Conservation (phyloP, 495 filamentous ascomycete species). For the Neohortaea acidophila region DNA sequence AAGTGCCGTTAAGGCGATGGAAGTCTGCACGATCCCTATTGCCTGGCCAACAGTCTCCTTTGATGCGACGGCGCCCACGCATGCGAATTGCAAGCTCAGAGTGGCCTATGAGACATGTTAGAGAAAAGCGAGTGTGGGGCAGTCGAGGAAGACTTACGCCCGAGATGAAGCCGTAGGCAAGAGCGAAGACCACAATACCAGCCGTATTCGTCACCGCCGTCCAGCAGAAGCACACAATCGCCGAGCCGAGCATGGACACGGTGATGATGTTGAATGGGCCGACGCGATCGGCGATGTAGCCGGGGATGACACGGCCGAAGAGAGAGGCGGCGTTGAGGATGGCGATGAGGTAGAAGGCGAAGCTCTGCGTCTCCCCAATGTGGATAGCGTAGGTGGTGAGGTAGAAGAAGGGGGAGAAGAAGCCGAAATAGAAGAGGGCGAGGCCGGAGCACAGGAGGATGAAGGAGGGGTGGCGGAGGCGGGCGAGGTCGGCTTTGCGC, state of each 20-base stretch:
- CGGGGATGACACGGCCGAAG: conserved; percentile 42
- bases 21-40: conserved; percentile 3
- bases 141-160: conserved; percentile 17
- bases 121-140: not conserved
- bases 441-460: conserved; percentile 15
- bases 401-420: conserved; percentile 44
- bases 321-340: conserved; percentile 30
- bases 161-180: conserved; percentile 27
- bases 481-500: too few relatives aligned
- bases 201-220: conserved; percentile 25
- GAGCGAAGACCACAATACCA: conserved; percentile 28
- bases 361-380: conserved; percentile 31
- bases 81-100: conserved; percentile 13
- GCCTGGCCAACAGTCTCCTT: conserved; percentile 5
- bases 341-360: conserved; percentile 31
- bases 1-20: conserved; percentile 5
- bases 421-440: conserved; percentile 29
- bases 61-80: conserved; percentile 4
- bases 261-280: conserved; percentile 37
- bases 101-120: conserved; percentile 6
- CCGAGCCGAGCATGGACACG: conserved; percentile 19
- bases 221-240: conserved; percentile 33
- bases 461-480: conserved; percentile 17
- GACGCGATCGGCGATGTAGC: conserved; percentile 37
- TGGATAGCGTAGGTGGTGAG: conserved; percentile 37